Percentiles rank a stretch among this genome's conserved stretches.
Conservation (phyloP, 208 protist species). For the Phytomonas sp. region DNA sequence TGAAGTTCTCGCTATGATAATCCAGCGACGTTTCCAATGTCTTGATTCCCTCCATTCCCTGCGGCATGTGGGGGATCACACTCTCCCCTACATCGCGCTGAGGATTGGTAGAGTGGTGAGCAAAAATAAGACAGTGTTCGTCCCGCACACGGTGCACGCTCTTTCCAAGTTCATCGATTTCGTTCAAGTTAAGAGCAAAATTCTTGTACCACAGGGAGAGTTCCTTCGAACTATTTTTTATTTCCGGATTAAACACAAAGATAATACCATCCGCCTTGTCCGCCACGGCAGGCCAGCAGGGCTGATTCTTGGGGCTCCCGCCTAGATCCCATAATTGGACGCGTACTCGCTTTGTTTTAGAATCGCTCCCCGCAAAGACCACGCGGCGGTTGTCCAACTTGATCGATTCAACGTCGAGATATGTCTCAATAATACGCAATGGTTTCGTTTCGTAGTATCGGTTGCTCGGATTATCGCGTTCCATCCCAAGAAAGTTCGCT, state of each 20-base stretch:
- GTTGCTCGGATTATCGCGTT: constrained; percentile 63
- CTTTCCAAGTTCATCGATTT: constrained; percentile 65
- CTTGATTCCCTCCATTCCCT: constrained; percentile 62
- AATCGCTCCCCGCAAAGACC: constrained; percentile 48
- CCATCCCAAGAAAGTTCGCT: constrained; percentile 72
- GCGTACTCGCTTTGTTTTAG: constrained; percentile 30
- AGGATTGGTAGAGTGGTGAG: constrained; percentile 62
- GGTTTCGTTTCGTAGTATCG: constrained; percentile 82
- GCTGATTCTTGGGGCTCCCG: constrained; percentile 76
- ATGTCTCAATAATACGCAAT: constrained; percentile 86
- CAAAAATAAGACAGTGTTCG: constrained; percentile 65
- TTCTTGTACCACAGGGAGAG: constrained; percentile 87
- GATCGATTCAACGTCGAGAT: constrained; percentile 58
- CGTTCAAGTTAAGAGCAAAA: constrained; percentile 64
- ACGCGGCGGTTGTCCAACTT: constrained; percentile 36
- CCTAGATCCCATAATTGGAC: constrained; percentile 87
- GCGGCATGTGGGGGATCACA: constrained; percentile 48
- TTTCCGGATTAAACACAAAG: constrained; percentile 80
- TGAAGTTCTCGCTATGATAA: constrained; percentile 86
- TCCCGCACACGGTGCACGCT: constrained; percentile 43
- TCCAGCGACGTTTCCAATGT: constrained; percentile 83
- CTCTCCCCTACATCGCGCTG: constrained; percentile 11
- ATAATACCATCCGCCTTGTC: constrained; percentile 73
- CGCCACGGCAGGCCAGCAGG: constrained; percentile 80
- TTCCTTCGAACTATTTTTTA: constrained; percentile 70